phyloP scores from a whole-genome alignment of 2,329 filamentous ascomycete genomes.

The Aureobasidium pullulans region DNA sequence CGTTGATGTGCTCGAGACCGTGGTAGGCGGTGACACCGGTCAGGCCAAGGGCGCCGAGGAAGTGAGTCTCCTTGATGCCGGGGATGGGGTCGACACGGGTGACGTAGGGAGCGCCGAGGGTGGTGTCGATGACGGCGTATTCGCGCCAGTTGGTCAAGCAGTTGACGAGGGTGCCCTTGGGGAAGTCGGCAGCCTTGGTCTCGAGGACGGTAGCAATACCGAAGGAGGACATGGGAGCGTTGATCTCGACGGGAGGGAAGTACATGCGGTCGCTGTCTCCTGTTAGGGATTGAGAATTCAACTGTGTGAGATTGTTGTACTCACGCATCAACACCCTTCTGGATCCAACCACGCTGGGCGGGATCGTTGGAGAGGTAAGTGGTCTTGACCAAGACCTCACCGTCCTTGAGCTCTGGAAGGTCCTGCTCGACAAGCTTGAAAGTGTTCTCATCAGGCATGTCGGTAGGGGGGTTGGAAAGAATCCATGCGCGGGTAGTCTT shows the following conservation, averaged over 20 bases:
- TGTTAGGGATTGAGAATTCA: not conserved
- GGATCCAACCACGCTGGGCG: conserved; percentile 46
- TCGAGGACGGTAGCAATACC: conserved; percentile 33
- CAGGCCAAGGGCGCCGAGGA: conserved; percentile 39
- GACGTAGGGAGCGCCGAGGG: conserved; percentile 24
- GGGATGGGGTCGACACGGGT: conserved; percentile 22
- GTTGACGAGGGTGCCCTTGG: conserved; percentile 31
- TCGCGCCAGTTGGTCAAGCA: conserved; percentile 34
- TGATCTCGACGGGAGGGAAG: conserved; percentile 36
- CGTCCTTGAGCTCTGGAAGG: conserved; percentile 29
- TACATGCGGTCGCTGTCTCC: conserved; percentile 36
- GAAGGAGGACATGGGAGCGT: conserved; percentile 32
- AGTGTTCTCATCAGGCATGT: conserved; percentile 12
- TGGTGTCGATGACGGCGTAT: conserved; percentile 30
- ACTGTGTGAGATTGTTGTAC: conserved; percentile 10
- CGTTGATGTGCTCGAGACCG: conserved; percentile 35
- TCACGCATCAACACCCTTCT: conserved; percentile 21
- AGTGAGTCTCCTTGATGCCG: conserved; percentile 37
- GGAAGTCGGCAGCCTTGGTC: conserved; percentile 25
- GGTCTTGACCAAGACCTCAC: conserved; percentile 41
- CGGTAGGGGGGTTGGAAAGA: conserved; percentile 5
- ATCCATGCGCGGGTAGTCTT: conserved; percentile 5
- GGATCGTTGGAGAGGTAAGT: conserved; percentile 47
- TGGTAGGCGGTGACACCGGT: conserved; percentile 43
- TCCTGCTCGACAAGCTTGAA: conserved; percentile 32